phyloP scores from a whole-genome alignment of 2,329 filamentous ascomycete genomes.

The Septoria petroselini region DNA sequence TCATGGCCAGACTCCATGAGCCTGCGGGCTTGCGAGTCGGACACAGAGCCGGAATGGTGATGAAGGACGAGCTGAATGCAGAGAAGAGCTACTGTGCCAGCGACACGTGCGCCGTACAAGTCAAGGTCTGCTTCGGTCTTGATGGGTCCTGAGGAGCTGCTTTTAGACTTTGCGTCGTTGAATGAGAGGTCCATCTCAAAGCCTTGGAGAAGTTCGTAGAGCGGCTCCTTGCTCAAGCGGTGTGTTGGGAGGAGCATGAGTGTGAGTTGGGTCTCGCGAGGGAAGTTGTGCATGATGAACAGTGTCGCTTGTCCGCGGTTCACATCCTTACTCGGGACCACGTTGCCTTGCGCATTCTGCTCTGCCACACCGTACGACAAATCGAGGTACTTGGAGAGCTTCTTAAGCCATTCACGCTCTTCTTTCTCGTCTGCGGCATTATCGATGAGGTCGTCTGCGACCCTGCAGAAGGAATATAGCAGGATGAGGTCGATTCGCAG shows the following conservation, averaged over 20 bases:
- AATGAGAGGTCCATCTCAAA: slow-evolving; percentile 68
- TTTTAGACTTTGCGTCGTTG: slow-evolving; percentile 16
- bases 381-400: slow-evolving; percentile 57
- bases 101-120: slow-evolving; percentile 64
- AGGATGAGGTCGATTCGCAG: slow-evolving; percentile 66
- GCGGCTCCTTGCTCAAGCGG: slow-evolving; percentile 56
- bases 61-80: slow-evolving; percentile 65
- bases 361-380: slow-evolving; percentile 46
- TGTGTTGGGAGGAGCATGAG: slow-evolving; percentile 58
- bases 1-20: slow-evolving; percentile 57
- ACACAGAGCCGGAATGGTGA: slow-evolving; percentile 46
- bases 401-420: slow-evolving; percentile 57
- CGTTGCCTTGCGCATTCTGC: slow-evolving; percentile 29
- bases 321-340: slow-evolving; percentile 31
- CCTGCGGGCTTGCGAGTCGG: slow-evolving; percentile 36
- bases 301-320: slow-evolving; percentile 34
- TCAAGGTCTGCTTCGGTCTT: slow-evolving; percentile 57
- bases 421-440: slow-evolving; percentile 55
- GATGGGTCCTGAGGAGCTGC: slow-evolving; percentile 50
- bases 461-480: slow-evolving; percentile 70
- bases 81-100: slow-evolving; percentile 68
- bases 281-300: slow-evolving; percentile 53
- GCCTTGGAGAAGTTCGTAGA: slow-evolving; percentile 64
- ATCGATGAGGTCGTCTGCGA: slow-evolving; percentile 71
- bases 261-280: slow-evolving; percentile 51